These are phyloP conservation scores for Inga oerstediana DNA, from an alignment of 306 rosid species.

Conservation along the genomic window DNA sequence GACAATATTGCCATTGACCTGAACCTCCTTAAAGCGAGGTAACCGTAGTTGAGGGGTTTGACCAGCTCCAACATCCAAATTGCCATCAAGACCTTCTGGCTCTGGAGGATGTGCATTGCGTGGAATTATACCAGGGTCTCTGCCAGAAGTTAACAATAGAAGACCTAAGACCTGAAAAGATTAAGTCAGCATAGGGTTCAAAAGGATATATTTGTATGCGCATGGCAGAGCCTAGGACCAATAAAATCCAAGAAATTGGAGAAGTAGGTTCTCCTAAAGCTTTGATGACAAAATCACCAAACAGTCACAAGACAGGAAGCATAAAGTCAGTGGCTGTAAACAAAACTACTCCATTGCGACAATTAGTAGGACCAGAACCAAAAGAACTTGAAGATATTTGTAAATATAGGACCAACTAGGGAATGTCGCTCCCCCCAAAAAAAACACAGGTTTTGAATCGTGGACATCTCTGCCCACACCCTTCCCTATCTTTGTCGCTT, in stretches of 20 bases:
- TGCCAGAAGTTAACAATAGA: slow-evolving; percentile 86
- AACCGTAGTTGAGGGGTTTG: slow-evolving; percentile 93
- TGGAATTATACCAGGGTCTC: slow-evolving; percentile 99
- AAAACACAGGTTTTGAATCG: too few species aligned
- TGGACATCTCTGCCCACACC: neutral
- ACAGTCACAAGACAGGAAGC: neutral
- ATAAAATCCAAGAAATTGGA: slow-evolving; percentile 7
- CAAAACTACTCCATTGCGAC: slow-evolving; percentile 4
- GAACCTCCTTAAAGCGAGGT: slow-evolving; percentile 90
- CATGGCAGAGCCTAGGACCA: neutral
- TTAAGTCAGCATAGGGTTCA: slow-evolving; percentile 16
- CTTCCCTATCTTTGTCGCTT: neutral
- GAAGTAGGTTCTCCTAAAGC: neutral
- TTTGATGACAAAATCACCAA: slow-evolving; percentile 20
- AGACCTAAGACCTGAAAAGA: slow-evolving; percentile 75
- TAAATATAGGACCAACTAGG: neutral
- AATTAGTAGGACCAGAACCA: slow-evolving; percentile 20
- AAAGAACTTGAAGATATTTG: neutral
- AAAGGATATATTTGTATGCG: neutral
- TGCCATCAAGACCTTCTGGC: slow-evolving; percentile 82
- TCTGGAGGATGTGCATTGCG: slow-evolving; percentile 97
- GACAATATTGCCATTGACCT: slow-evolving; percentile 73
- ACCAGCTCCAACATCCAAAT: slow-evolving; percentile 69
- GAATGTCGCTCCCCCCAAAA: neutral
- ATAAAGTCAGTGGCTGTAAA: slow-evolving; percentile 16